Base-by-base conservation (phyloP, 2,329 filamentous ascomycete species). In the Fusarium sp. region DNA sequence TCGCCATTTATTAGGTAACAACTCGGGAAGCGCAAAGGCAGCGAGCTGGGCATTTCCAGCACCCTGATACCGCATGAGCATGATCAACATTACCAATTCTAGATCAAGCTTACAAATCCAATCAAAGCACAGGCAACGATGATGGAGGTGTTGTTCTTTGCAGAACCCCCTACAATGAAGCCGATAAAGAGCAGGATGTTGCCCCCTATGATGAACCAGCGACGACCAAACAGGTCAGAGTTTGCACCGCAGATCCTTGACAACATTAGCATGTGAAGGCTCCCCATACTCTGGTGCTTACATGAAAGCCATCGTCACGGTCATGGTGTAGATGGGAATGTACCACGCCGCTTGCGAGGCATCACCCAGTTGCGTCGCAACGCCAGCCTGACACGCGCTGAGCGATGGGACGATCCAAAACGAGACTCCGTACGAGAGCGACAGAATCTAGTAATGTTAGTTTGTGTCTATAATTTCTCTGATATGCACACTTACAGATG, bases 1-100 rank as follows among this genome's bases (percentile, higher is more conserved):
- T 56, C 83, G 74, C 82, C 82, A 85, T 70, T 85, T 85, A 74
- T 85, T 85, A 1, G 83, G 83, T 2, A 86, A 78, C 23, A 86
- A 78, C 65, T 85, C 83, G 7, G 83, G 82, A 8, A 85, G 78
- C 8, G 81, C 82, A 70, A 85, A 84, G 41, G 82, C 82, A 15
- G 81, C 83, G 56, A 83, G 76, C 73, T 85, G 82, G 30, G 80
- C 82, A 46, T 82, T 83, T 7, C 79, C 82, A 16, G 75, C 82
- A n/a, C 82, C 82, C 70, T 70, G n/a, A n/a, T n/a, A n/a, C n/a
- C n/a, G n/a, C n/a, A n/a, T n/a, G n/a, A n/a, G n/a, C n/a, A n/a
- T n/a, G n/a, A n/a, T n/a, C n/a, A n/a, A n/a, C n/a, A n/a, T n/a
- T n/a, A n/a, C n/a, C n/a, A n/a, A n/a, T n/a, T n/a, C n/a, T n/a